Percentiles rank a stretch among this genome's conserved stretches.
phyloP scores from a whole-genome alignment of 2,329 filamentous ascomycete genomes.

The Onygenales sp. region DNA sequence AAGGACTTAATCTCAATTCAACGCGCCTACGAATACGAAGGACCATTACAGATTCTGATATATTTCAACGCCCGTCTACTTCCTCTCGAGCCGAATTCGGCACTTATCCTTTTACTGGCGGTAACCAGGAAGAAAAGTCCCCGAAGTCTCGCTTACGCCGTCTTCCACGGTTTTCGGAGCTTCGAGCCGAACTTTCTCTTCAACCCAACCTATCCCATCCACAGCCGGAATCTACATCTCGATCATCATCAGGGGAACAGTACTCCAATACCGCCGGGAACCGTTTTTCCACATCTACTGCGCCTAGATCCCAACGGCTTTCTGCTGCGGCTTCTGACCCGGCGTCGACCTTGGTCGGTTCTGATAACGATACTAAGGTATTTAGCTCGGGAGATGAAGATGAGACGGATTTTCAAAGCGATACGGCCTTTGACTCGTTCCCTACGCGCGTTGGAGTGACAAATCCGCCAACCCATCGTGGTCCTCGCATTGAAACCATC shows the following conservation, averaged over 20 bases:
- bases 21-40: conserved; percentile 22
- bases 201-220: neutral
- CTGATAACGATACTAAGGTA: conserved; percentile 50
- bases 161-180: conserved; percentile 10
- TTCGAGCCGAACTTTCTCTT: conserved; percentile 8
- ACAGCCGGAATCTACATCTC: neutral
- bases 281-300: neutral
- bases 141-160: conserved; percentile 11
- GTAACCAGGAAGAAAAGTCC: neutral
- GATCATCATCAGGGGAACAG: conserved; percentile 1
- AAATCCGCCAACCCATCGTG: conserved; percentile 43
- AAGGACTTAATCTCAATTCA: conserved; percentile 17
- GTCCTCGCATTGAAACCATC: conserved; percentile 53
- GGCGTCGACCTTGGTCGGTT: conserved; percentile 50
- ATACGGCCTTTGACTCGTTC: conserved; percentile 54
- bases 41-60: conserved; percentile 32
- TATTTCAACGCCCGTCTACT: conserved; percentile 26
- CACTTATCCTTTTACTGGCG: neutral
- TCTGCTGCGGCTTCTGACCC: conserved; percentile 51
- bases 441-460: conserved; percentile 50
- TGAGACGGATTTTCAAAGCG: conserved; percentile 52
- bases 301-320: conserved; percentile 35
- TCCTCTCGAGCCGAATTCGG: conserved; percentile 19
- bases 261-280: neutral
- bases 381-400: conserved; percentile 52